These are phyloP conservation scores for Rickenella mellea DNA, from an alignment of 768 basidiomycete genomes.

Conservation along the genomic window DNA sequence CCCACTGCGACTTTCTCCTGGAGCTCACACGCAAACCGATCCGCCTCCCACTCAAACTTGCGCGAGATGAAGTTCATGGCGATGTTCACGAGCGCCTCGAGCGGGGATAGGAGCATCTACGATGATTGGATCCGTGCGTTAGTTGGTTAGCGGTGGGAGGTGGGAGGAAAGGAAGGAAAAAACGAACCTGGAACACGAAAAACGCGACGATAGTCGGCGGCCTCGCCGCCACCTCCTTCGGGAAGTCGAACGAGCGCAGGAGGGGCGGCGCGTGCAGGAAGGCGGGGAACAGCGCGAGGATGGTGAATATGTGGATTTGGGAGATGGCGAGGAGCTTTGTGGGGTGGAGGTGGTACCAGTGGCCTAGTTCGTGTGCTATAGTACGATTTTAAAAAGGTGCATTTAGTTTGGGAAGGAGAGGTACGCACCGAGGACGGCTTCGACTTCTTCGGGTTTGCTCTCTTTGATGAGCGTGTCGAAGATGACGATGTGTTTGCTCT, in stretches of 20 bases:
- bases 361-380: conserved; percentile 87
- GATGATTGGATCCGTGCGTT: not conserved
- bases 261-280: conserved; percentile 77
- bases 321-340: conserved; percentile 80
- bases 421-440: conserved; percentile 76
- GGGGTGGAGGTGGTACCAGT: conserved; percentile 91
- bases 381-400: conserved; percentile 1
- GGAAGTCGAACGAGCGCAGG: conserved; percentile 74
- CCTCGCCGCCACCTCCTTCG: conserved; percentile 46
- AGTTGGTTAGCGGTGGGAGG: conserved; percentile 1
- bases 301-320: conserved; percentile 81
- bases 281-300: conserved; percentile 82
- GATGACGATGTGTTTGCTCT: conserved; percentile 93
- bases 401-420: not conserved
- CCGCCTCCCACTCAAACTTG: conserved; percentile 88
- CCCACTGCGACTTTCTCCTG: conserved; percentile 31
- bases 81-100: conserved; percentile 66
- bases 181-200: conserved; percentile 64
- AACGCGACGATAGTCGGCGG: conserved; percentile 83
- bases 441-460: conserved; percentile 84
- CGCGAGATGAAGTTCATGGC: conserved; percentile 77
- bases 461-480: conserved; percentile 96
- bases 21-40: conserved; percentile 74
- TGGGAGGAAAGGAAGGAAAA: conserved; percentile 5
- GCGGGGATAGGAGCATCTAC: conserved; percentile 72